Percentiles rank a stretch among this genome's conserved stretches.
These are phyloP conservation scores for Coccomyxa sp. DNA, from an alignment of 139 green algal species.

Conservation along the genomic window DNA sequence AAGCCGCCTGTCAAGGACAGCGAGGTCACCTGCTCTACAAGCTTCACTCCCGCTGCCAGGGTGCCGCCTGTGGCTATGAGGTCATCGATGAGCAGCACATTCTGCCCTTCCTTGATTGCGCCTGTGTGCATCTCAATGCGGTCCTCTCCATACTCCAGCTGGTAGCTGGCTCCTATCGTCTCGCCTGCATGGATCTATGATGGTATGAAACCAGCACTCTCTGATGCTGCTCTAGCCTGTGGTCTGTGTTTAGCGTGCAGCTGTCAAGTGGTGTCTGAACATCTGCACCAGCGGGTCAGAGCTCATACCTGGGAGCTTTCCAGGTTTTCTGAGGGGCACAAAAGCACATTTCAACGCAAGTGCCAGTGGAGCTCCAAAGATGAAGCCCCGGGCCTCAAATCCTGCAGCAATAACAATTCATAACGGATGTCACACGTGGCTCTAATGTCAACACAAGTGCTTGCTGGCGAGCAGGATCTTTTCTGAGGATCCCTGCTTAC, in stretches of 20 bases:
- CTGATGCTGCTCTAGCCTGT: neutral
- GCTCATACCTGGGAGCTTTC: conserved; percentile 93
- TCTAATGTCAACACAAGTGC: neutral
- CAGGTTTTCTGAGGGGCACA: conserved; percentile 93
- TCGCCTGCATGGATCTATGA: conserved; percentile 50
- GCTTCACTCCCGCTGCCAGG: conserved; percentile 72
- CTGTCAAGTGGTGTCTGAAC: neutral
- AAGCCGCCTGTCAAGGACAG: too few relatives aligned
- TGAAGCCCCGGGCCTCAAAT: conserved; percentile 95
- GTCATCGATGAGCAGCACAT: conserved; percentile 94
- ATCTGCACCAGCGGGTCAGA: too few relatives aligned
- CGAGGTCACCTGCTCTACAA: conserved; percentile 66
- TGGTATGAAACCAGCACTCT: neutral
- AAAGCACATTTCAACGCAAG: conserved; percentile 81
- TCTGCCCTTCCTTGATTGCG: conserved; percentile 74
- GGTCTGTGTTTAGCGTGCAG: neutral
- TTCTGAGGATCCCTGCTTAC: neutral
- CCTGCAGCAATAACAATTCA: conserved; percentile 45
- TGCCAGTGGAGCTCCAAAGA: conserved; percentile 96
- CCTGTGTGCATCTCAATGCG: conserved; percentile 96
- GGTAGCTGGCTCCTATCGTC: conserved; percentile 77
- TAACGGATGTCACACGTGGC: neutral
- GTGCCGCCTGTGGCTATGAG: conserved; percentile 98
- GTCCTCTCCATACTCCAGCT: conserved; percentile 91
- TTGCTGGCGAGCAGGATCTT: neutral